phyloP scores from a whole-genome alignment of 129 eudicot genomes.

The Solidago caesia region DNA sequence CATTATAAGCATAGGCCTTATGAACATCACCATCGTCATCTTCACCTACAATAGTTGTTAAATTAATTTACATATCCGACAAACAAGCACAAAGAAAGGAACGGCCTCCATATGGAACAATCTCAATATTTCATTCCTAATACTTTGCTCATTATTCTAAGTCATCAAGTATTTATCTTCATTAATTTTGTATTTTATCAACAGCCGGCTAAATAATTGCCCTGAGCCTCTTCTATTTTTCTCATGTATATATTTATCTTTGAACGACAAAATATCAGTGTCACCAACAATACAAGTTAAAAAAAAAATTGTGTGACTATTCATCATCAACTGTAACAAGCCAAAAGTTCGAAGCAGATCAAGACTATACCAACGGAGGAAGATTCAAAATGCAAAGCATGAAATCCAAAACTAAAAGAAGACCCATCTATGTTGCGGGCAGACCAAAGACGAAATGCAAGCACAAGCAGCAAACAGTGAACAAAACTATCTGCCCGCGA shows the following conservation, averaged over 20 bases:
- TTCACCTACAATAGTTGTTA: too few relatives aligned
- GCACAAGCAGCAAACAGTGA: background rate
- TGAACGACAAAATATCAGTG: background rate
- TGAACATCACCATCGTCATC: too few relatives aligned
- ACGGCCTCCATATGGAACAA: conserved; percentile 17
- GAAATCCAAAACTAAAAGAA: background rate
- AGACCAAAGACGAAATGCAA: conserved; percentile 4
- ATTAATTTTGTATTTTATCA: background rate
- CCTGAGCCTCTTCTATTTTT: background rate
- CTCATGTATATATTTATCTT: background rate
- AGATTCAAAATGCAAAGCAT: background rate
- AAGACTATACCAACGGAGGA: background rate
- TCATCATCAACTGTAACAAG: background rate
- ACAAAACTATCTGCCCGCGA: background rate
- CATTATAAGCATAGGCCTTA: too few relatives aligned
- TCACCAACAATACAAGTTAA: conserved; percentile 1
- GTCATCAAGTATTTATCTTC: background rate
- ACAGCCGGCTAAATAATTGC: conserved; percentile 14
- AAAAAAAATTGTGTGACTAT: conserved; percentile 5
- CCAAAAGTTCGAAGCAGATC: background rate
- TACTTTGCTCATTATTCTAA: background rate
- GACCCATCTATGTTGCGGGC: conserved; percentile 1
- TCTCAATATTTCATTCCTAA: conserved; percentile 10
- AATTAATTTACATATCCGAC: too few relatives aligned
- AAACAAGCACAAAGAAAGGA: background rate